Conservation (phyloP, 192 early-diverging fungal genomes). For the Chytriomyces sp. region DNA sequence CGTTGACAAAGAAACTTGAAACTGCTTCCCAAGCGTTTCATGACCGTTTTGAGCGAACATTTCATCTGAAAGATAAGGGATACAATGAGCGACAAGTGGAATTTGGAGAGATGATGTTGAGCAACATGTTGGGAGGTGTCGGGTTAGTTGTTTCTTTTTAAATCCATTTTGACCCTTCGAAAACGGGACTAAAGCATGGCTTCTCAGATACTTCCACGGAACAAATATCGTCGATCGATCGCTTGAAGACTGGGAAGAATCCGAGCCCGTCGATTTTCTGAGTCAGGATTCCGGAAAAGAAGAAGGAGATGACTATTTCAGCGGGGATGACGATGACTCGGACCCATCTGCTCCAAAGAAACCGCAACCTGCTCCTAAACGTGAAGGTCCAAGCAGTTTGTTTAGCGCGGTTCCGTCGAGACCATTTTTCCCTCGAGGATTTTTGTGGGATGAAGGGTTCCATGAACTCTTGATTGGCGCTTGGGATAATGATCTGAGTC, state of each 20-base stretch:
- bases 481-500: conserved; percentile 88
- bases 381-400: conserved; percentile 69
- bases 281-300: conserved; percentile 66
- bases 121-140: conserved; percentile 88
- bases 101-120: conserved; percentile 76
- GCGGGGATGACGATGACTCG: conserved; percentile 26
- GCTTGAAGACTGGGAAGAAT: conserved; percentile 67
- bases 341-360: not conserved
- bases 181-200: not conserved
- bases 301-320: conserved; percentile 57
- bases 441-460: conserved; percentile 95
- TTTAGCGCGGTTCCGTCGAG: conserved; percentile 86
- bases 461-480: conserved; percentile 81
- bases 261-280: conserved; percentile 52
- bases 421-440: conserved; percentile 96
- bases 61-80: conserved; percentile 69
- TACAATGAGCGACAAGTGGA: conserved; percentile 63
- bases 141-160: conserved; percentile 55
- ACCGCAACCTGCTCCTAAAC: conserved; percentile 55
- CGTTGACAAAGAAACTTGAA: conserved; percentile 48
- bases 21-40: conserved; percentile 62
- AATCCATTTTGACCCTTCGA: not conserved
- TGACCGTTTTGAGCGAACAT: conserved; percentile 72
- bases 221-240: conserved; percentile 74
- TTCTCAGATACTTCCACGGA: conserved; percentile 72